Conservation (phyloP, 306 rosid species). For the Datisca glomerata region DNA sequence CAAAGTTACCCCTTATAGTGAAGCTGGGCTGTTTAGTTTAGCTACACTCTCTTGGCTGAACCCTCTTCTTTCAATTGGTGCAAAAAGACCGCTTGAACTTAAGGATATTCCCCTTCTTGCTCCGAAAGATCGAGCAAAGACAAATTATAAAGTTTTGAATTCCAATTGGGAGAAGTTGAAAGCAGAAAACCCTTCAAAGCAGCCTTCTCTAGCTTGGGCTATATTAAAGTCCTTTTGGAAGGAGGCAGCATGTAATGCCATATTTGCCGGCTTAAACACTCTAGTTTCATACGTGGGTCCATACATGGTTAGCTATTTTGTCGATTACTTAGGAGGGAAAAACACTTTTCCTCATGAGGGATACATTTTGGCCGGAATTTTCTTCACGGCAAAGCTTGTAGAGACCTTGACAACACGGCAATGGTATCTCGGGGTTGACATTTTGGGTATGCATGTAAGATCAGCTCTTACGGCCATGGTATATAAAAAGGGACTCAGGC, state of each 20-base stretch:
- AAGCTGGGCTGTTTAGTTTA: slow-evolving; percentile 74
- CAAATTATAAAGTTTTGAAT: slow-evolving; percentile 62
- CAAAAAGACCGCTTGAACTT: slow-evolving; percentile 88
- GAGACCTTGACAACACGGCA: slow-evolving; percentile 91
- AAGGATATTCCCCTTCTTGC: slow-evolving; percentile 98
- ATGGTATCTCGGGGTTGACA: slow-evolving; percentile 98
- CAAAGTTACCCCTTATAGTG: slow-evolving; percentile 69
- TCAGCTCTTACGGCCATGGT: slow-evolving; percentile 96
- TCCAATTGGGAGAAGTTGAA: slow-evolving; percentile 86
- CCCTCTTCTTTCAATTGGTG: slow-evolving; percentile 70
- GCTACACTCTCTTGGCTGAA: slow-evolving; percentile 83
- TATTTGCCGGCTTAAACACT: slow-evolving; percentile 90
- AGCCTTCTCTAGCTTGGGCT: slow-evolving; percentile 91
- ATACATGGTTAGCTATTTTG: slow-evolving; percentile 88
- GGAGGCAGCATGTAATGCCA: slow-evolving; percentile 89
- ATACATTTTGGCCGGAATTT: slow-evolving; percentile 76
- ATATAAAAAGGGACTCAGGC: slow-evolving; percentile 76
- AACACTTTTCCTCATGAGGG: slow-evolving; percentile 79
- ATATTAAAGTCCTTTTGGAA: slow-evolving; percentile 82
- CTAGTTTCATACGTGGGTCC: slow-evolving; percentile 96
- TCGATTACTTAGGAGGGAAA: slow-evolving; percentile 83
- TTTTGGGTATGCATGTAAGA: slow-evolving; percentile 95
- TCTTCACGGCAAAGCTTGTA: slow-evolving; percentile 80
- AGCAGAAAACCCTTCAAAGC: slow-evolving; percentile 42
- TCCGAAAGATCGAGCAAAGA: slow-evolving; percentile 66